Evolutionary conservation across 495 filamentous ascomycete genomes (phyloP), one percentile per base, ranked within the genome.

Genomic region (Xylaria palmicola): DNA sequence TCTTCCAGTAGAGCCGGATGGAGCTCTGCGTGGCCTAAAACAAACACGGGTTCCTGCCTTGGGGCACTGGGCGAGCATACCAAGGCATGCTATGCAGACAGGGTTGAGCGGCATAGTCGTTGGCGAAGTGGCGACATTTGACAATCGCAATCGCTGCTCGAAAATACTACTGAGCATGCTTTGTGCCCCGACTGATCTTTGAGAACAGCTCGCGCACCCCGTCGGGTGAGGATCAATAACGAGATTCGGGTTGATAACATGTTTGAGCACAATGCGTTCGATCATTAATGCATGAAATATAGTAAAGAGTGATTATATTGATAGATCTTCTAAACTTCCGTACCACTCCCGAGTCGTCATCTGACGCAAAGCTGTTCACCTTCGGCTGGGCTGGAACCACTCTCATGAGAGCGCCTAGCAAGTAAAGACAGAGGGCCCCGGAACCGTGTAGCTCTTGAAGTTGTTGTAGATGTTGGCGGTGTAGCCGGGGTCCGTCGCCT

Each of bases 401-500:
- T 4, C 36, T 34, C 39, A 13, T 32, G 7, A 12, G 9, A 9
- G n/a, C 0, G 9, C 10, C 43, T 63, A 71, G 59, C 68, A 71
- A 6, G 53, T 57, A 53, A 74, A 65, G 15, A 71, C 68, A 19
- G 63, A 47, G 6, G 68, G 68, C 34, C 68, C 68, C 0, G 68
- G 68, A 24, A 71, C 68, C 1, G 24, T 71, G 40, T 71, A 71
- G 17, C 41, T 53, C 36, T 66, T 24, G 55, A 71, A 68, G 53
- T 68, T 66, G 59, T 51, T 71, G 59, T 71, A 71, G 39, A 71
- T 71, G 45, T 71, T 68, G 2, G 63, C 68, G 17, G 68, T 71
- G 40, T 71, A 84, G 17, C 83, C 82, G 0, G 83, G 78, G 51
- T 86, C 83, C 0, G 73, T 81, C 10, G 75, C 75, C 62, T 80